These are phyloP conservation scores for Yamadazyma scolyti DNA, from an alignment of 805 yeast genomes.

Conservation along the genomic window DNA sequence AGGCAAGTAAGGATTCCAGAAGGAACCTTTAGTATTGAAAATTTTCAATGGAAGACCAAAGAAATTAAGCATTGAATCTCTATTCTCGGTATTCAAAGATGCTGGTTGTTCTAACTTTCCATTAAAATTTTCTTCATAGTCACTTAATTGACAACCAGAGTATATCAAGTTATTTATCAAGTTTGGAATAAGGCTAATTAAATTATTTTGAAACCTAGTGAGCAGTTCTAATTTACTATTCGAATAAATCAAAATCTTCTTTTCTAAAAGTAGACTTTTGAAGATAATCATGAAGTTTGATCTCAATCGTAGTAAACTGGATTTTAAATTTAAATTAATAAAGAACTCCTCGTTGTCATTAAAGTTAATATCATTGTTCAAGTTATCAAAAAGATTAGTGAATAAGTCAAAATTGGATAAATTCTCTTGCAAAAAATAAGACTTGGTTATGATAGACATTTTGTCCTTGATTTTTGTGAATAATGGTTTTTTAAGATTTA, in stretches of 20 bases:
- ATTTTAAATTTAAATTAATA: slow-evolving; percentile 70
- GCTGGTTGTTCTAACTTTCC: slow-evolving; percentile 53
- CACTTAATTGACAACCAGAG: slow-evolving; percentile 73
- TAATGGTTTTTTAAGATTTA: slow-evolving; percentile 75
- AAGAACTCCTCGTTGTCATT: slow-evolving; percentile 36
- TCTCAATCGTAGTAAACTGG: slow-evolving; percentile 56
- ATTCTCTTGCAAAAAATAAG: slow-evolving; percentile 77
- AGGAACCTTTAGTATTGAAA: slow-evolving; percentile 75
- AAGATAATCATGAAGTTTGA: slow-evolving; percentile 60
- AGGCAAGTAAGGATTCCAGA: slow-evolving; percentile 93
- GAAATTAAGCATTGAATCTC: slow-evolving; percentile 71
- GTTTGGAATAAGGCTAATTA: slow-evolving; percentile 81
- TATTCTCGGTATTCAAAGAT: slow-evolving; percentile 71
- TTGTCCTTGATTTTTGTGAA: slow-evolving; percentile 88
- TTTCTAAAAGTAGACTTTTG: slow-evolving; percentile 76
- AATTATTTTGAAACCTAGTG: slow-evolving; percentile 78
- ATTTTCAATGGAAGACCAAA: slow-evolving; percentile 86
- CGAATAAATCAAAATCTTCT: slow-evolving; percentile 70
- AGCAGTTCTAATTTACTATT: slow-evolving; percentile 70
- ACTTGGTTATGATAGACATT: slow-evolving; percentile 80
- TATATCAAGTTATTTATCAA: slow-evolving; percentile 68
- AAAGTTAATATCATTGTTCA: slow-evolving; percentile 36
- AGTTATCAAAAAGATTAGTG: slow-evolving; percentile 65
- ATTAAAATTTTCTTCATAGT: slow-evolving; percentile 44
- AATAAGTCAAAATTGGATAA: slow-evolving; percentile 69